Percentiles rank a stretch among this genome's conserved stretches.
phyloP scores from a whole-genome alignment of 176 grass and related monocot genomes.

The Tillandsia leiboldiana region DNA sequence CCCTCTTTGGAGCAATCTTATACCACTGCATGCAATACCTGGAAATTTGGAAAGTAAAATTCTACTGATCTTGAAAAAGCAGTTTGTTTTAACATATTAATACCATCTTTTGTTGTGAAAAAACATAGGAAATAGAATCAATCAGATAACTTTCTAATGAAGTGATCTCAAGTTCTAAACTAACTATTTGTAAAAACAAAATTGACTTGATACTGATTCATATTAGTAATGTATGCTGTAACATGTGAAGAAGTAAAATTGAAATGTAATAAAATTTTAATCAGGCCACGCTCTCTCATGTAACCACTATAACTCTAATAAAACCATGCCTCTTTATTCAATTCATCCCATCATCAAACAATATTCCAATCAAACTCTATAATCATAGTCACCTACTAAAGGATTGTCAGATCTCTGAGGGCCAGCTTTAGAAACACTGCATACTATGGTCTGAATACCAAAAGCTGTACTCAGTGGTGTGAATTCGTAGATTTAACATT shows the following conservation, averaged over 20 bases:
- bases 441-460: background rate
- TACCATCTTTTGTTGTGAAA: background rate
- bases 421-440: background rate
- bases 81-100: background rate
- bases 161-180: background rate
- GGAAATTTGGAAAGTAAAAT: constrained; percentile 19
- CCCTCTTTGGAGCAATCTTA: constrained; percentile 54
- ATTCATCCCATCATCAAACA: background rate
- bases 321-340: background rate
- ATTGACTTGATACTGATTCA: background rate
- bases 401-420: background rate
- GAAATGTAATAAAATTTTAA: background rate
- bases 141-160: background rate
- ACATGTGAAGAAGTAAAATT: background rate
- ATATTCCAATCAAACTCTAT: background rate
- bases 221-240: background rate
- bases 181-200: background rate
- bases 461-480: too few species aligned
- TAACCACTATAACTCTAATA: background rate
- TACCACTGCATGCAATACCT: constrained; percentile 96
- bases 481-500: too few species aligned
- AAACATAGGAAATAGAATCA: background rate
- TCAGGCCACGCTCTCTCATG: too few species aligned
- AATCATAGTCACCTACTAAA: background rate
- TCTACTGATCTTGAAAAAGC: background rate